A percentile compares a stretch with the other conserved stretches of the same genome.
phyloP scores from a whole-genome alignment of 1,284 basidiomycete genomes.

The Pterula multifida region DNA sequence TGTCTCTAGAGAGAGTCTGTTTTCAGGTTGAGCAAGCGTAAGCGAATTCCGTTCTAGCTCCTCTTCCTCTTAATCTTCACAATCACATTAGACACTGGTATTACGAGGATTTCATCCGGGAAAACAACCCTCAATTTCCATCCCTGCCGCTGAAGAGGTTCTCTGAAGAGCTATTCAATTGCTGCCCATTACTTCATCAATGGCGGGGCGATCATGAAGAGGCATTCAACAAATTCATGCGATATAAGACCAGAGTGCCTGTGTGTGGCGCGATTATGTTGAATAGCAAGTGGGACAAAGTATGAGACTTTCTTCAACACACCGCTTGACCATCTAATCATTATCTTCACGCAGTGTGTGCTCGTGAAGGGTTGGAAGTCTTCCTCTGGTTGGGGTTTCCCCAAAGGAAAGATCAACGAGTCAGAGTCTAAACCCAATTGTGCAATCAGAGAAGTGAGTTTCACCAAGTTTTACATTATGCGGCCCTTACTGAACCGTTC shows the following conservation, averaged over 20 bases:
- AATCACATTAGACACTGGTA: slow-evolving; percentile 81
- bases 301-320: slow-evolving; percentile 20
- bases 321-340: slow-evolving; percentile 5
- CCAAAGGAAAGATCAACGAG: slow-evolving; percentile 98
- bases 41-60: slow-evolving; percentile 19
- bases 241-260: slow-evolving; percentile 95
- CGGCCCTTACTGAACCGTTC: slow-evolving; percentile 7
- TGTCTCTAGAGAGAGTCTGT: slow-evolving; percentile 86
- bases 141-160: slow-evolving; percentile 87
- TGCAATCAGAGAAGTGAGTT: slow-evolving; percentile 78
- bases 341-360: slow-evolving; percentile 47
- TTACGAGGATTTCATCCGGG: slow-evolving; percentile 97
- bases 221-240: slow-evolving; percentile 77
- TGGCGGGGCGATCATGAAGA: slow-evolving; percentile 74
- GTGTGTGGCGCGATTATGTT: slow-evolving; percentile 98
- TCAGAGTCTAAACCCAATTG: slow-evolving; percentile 76
- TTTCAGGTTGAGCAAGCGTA: slow-evolving; percentile 99
- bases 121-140: slow-evolving; percentile 80
- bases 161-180: slow-evolving; percentile 83
- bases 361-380: slow-evolving; percentile 98
- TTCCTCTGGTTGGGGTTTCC: slow-evolving; percentile 95
- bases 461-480: slow-evolving; percentile 1
- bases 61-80: slow-evolving; percentile 7
- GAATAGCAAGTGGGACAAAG: slow-evolving; percentile 87
- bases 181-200: slow-evolving; percentile 70